Evolutionary conservation across 1,139 yeast genomes (phyloP).

Genomic region (Suhomyces yuchorum): DNA sequence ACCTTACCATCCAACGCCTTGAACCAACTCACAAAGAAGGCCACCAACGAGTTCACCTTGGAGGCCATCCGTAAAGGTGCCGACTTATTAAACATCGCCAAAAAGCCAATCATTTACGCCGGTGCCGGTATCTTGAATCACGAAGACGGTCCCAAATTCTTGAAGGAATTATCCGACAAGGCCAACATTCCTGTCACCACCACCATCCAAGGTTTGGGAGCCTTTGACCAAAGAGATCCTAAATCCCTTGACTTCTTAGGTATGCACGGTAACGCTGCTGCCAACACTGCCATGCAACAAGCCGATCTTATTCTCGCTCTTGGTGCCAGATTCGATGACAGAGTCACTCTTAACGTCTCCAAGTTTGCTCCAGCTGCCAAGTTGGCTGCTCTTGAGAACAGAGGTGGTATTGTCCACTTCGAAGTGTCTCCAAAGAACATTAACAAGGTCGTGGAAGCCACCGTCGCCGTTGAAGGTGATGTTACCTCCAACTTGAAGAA

Average conservation of each 20-base stretch:
- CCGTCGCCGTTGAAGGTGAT: slow-evolving; percentile 97
- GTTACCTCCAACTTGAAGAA: slow-evolving; percentile 74
- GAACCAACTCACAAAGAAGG: slow-evolving; percentile 67
- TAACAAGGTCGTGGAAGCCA: slow-evolving; percentile 95
- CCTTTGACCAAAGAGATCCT: slow-evolving; percentile 88
- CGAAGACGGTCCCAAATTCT: slow-evolving; percentile 75
- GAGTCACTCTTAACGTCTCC: slow-evolving; percentile 85
- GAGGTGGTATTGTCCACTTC: slow-evolving; percentile 96
- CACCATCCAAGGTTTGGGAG: slow-evolving; percentile 90
- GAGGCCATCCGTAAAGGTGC: slow-evolving; percentile 81
- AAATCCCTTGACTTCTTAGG: slow-evolving; percentile 95
- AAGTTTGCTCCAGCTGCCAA: slow-evolving; percentile 95
- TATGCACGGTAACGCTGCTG: slow-evolving; percentile 97
- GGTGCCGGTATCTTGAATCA: slow-evolving; percentile 89
- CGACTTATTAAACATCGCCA: slow-evolving; percentile 72
- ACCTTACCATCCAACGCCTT: slow-evolving; percentile 84
- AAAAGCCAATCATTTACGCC: slow-evolving; percentile 84
- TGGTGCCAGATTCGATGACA: slow-evolving; percentile 97
- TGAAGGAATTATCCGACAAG: slow-evolving; percentile 85
- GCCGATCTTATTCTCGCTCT: slow-evolving; percentile 93
- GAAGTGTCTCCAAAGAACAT: slow-evolving; percentile 96
- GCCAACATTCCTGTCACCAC: slow-evolving; percentile 96
- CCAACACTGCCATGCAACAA: slow-evolving; percentile 88
- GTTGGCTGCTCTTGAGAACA: slow-evolving; percentile 79
- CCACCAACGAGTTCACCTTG: slow-evolving; percentile 74